phyloP scores from a whole-genome alignment of 768 basidiomycete genomes.

The Lactarius akahatsu region DNA sequence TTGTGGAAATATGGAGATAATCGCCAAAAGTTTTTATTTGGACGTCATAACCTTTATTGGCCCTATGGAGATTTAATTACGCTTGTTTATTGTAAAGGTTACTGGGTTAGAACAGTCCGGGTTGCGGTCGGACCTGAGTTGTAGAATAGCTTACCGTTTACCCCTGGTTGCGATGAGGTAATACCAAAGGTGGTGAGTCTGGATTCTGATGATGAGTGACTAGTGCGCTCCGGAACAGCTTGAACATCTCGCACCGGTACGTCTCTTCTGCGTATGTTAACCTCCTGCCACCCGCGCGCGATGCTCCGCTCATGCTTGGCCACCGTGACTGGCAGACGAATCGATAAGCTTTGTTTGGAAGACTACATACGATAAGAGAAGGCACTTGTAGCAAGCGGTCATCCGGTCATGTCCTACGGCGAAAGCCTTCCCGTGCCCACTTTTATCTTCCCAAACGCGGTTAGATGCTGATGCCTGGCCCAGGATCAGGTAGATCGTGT shows the following conservation, averaged over 20 bases:
- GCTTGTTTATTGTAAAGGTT: neutral
- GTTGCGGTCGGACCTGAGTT: neutral
- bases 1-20: neutral
- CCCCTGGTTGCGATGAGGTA: slow-evolving; percentile 8
- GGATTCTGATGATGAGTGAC: neutral
- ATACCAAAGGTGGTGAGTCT: slow-evolving; percentile 5
- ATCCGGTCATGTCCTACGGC: slow-evolving; percentile 28
- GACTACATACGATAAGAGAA: slow-evolving; percentile 12
- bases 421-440: slow-evolving; percentile 29
- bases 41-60: neutral
- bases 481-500: slow-evolving; percentile 30
- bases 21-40: neutral
- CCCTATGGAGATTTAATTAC: neutral
- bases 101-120: neutral
- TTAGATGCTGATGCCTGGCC: neutral
- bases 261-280: slow-evolving; percentile 6
- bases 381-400: slow-evolving; percentile 1
- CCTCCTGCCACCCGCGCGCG: neutral
- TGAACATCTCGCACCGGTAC: slow-evolving; percentile 6
- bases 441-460: slow-evolving; percentile 13
- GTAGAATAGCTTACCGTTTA: neutral
- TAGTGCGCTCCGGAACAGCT: neutral
- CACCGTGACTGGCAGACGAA: neutral
- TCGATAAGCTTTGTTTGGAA: slow-evolving; percentile 7
- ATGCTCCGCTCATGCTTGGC: slow-evolving; percentile 16